Conservation (phyloP, 129 eudicot species). For the Mikania micrantha region DNA sequence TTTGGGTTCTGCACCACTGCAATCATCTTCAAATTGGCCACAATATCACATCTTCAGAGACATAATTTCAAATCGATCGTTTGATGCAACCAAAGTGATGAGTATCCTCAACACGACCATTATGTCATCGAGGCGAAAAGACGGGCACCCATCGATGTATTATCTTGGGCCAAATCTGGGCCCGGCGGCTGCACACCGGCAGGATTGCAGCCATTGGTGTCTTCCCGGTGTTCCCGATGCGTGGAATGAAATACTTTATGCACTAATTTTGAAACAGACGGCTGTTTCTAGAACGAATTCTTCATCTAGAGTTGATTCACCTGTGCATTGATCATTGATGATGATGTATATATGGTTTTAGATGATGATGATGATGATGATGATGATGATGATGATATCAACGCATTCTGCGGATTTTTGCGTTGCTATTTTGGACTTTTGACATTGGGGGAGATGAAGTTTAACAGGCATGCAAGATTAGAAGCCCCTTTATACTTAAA, state of each 20-base stretch:
- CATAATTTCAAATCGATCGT: slow-evolving; percentile 22
- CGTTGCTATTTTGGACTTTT: background rate
- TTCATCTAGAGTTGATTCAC: slow-evolving; percentile 21
- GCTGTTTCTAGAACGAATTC: slow-evolving; percentile 1
- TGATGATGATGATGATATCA: background rate
- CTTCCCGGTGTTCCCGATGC: slow-evolving; percentile 97
- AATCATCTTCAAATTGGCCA: slow-evolving; percentile 46
- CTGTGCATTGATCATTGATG: slow-evolving; percentile 2
- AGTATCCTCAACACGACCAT: slow-evolving; percentile 56
- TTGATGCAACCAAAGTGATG: slow-evolving; percentile 11
- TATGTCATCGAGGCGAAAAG: slow-evolving; percentile 74
- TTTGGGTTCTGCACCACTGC: slow-evolving; percentile 39
- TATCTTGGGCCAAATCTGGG: slow-evolving; percentile 47
- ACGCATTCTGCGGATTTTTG: background rate
- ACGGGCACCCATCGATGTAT: slow-evolving; percentile 80
- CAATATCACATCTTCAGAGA: slow-evolving; percentile 43
- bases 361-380: no score
- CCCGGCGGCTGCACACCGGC: slow-evolving; percentile 55
- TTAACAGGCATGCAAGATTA: background rate
- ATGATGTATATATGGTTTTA: slow-evolving; percentile 12
- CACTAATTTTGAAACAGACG: slow-evolving; percentile 44
- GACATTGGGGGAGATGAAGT: slow-evolving; percentile 6
- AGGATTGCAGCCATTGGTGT: slow-evolving; percentile 99
- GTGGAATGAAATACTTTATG: slow-evolving; percentile 87
- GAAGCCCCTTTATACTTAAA: no score